These are phyloP conservation scores for Diospyros kaki DNA, from an alignment of 148 eudicot genomes.

Conservation along the genomic window DNA sequence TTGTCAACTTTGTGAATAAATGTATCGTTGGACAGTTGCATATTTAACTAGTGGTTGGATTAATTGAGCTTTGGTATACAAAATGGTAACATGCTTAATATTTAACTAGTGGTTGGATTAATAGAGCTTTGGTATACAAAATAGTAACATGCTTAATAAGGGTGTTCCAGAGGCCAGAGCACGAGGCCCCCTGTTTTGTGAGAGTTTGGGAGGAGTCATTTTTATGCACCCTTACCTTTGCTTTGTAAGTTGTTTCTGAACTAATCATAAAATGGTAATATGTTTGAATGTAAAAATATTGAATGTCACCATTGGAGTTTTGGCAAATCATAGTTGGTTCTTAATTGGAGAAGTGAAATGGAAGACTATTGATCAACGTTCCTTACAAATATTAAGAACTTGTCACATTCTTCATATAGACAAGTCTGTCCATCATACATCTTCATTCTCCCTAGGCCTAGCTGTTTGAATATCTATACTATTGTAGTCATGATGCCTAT, in stretches of 20 bases:
- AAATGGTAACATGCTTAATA: neutral
- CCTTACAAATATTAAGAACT: neutral
- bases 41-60: neutral
- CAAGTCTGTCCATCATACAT: neutral
- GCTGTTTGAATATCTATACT: neutral
- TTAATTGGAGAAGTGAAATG: neutral
- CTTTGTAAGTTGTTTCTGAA: too few relatives aligned
- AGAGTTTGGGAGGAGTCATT: too few relatives aligned
- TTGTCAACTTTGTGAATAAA: neutral
- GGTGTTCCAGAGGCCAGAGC: too few relatives aligned
- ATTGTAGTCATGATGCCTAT: too few relatives aligned
- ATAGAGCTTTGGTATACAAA: neutral
- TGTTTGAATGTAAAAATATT: too few relatives aligned
- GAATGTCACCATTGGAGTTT: too few relatives aligned
- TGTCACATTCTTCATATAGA: neutral
- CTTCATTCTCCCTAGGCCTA: neutral
- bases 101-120: neutral
- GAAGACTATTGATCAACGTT: neutral
- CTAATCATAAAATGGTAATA: too few relatives aligned
- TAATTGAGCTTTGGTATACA: neutral
- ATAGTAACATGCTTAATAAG: too few relatives aligned
- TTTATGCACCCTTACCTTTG: too few relatives aligned
- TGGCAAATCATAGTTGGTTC: neutral
- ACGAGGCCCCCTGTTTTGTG: too few relatives aligned
- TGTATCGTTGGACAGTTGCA: neutral